These are phyloP conservation scores for Novymonas esmeraldas DNA, from an alignment of 208 protist species.

Conservation along the genomic window DNA sequence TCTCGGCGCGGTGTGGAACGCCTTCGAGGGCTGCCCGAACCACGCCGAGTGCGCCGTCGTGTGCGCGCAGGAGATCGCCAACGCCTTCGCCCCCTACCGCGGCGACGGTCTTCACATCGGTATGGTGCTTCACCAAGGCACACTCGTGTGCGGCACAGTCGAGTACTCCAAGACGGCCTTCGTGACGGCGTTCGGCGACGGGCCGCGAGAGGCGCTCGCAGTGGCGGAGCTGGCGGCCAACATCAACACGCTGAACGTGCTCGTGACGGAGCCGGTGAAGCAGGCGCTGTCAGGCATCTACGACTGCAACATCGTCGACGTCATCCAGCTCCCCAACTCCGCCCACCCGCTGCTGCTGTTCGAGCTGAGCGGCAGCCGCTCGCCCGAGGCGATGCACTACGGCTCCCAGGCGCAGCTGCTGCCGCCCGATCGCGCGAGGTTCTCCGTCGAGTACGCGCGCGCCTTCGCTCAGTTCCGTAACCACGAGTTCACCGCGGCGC, in stretches of 20 bases:
- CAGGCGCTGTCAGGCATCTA: constrained; percentile 68
- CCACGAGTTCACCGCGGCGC: constrained; percentile 64
- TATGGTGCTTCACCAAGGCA: constrained; percentile 80
- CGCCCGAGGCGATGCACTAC: constrained; percentile 7
- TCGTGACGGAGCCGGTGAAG: constrained; percentile 82
- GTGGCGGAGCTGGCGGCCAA: constrained; percentile 66
- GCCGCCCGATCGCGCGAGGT: constrained; percentile 23
- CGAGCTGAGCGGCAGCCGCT: constrained; percentile 50
- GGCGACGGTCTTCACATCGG: constrained; percentile 70
- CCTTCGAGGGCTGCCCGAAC: constrained; percentile 76
- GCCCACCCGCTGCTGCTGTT: constrained; percentile 72
- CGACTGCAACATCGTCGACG: constrained; percentile 85
- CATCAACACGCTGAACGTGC: constrained; percentile 50
- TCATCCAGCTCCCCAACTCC: constrained; percentile 53
- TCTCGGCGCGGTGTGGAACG: constrained; percentile 83
- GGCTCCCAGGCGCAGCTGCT: constrained; percentile 5
- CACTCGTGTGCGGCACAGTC: constrained; percentile 77
- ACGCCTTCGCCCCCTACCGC: constrained; percentile 52
- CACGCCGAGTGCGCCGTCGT: constrained; percentile 69
- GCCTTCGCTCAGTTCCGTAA: constrained; percentile 79
- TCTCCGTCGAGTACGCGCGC: constrained; percentile 71
- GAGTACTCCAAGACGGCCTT: constrained; percentile 83
- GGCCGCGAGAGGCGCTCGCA: constrained; percentile 56
- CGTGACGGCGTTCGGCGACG: constrained; percentile 77
- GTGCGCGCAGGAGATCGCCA: constrained; percentile 74